A percentile compares a stretch with the other conserved stretches of the same genome.
Conservation (phyloP, 2,329 filamentous ascomycete species). For the Beauveria brongniartii region DNA sequence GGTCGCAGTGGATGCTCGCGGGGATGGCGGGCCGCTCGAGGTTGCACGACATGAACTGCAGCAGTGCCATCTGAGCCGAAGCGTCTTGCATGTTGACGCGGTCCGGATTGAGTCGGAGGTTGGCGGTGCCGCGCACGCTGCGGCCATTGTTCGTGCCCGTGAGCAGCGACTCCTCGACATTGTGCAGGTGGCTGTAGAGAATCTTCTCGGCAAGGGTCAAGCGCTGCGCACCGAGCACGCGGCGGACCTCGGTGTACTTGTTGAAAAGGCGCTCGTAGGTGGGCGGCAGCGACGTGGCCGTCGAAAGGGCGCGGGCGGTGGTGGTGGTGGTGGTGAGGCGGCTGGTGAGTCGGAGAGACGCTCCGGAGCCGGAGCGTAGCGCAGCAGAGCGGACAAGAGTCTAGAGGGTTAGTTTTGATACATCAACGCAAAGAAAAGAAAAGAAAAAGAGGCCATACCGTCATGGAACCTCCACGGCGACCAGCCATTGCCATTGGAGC, state of each 20-base stretch:
- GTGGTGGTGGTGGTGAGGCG: slow-evolving; percentile 1
- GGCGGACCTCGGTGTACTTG: slow-evolving; percentile 66
- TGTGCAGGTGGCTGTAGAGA: slow-evolving; percentile 89
- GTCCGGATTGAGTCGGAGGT: slow-evolving; percentile 94
- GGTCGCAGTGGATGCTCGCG: slow-evolving; percentile 96
- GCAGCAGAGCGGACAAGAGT: slow-evolving; percentile 28
- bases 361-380: slow-evolving; percentile 21
- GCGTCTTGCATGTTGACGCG: slow-evolving; percentile 99
- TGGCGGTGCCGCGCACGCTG: slow-evolving; percentile 77
- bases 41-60: slow-evolving; percentile 98
- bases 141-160: slow-evolving; percentile 75
- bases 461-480: slow-evolving; percentile 39
- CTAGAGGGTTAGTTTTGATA: slow-evolving; percentile 18
- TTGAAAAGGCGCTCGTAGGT: slow-evolving; percentile 76
- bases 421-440: not conserved
- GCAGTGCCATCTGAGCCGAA: slow-evolving; percentile 92
- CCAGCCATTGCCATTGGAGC: slow-evolving; percentile 43
- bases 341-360: slow-evolving; percentile 9
- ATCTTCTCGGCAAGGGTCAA: slow-evolving; percentile 97
- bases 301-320: slow-evolving; percentile 27
- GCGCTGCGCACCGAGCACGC: slow-evolving; percentile 56
- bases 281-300: slow-evolving; percentile 43
- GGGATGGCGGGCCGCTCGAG: slow-evolving; percentile 85
- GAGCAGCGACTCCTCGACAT: slow-evolving; percentile 79
- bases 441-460: slow-evolving; percentile 25